phyloP scores from a whole-genome alignment of 2,329 filamentous ascomycete species.

The Leptographium procerum region DNA sequence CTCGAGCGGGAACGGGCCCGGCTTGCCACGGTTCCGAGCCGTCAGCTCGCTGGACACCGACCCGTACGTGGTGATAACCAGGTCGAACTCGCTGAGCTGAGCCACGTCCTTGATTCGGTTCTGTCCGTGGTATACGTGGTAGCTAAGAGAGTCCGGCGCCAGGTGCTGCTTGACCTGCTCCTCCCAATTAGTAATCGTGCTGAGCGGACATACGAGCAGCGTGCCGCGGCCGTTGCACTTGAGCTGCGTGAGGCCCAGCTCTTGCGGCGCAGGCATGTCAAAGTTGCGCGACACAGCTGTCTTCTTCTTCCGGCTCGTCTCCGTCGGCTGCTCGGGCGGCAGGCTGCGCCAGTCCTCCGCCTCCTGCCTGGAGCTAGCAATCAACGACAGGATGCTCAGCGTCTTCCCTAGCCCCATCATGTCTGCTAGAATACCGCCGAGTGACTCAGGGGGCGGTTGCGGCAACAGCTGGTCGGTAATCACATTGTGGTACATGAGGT shows the following conservation, averaged over 20 bases:
- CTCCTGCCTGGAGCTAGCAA: conserved; percentile 53
- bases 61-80: conserved; percentile 88
- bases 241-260: conserved; percentile 39
- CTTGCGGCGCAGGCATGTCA: conserved; percentile 27
- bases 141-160: conserved; percentile 49
- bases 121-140: conserved; percentile 78
- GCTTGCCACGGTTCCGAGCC: conserved; percentile 48
- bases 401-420: conserved; percentile 89
- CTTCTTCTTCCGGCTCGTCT: conserved; percentile 27
- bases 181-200: conserved; percentile 89
- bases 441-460: conserved; percentile 51
- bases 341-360: conserved; percentile 50
- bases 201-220: conserved; percentile 77
- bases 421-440: conserved; percentile 67
- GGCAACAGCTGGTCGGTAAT: conserved; percentile 62
- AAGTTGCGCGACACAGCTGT: conserved; percentile 19
- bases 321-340: conserved; percentile 37
- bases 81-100: conserved; percentile 61
- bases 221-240: conserved; percentile 65
- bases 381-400: conserved; percentile 70
- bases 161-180: conserved; percentile 82
- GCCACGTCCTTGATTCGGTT: conserved; percentile 59
- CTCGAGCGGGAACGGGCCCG: conserved; percentile 53
- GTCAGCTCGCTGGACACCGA: conserved; percentile 72
- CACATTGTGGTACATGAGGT: conserved; percentile 59